Percentiles rank a stretch among this genome's conserved stretches.
phyloP scores from a whole-genome alignment of 306 rosid species.

The Clitoria ternatea region DNA sequence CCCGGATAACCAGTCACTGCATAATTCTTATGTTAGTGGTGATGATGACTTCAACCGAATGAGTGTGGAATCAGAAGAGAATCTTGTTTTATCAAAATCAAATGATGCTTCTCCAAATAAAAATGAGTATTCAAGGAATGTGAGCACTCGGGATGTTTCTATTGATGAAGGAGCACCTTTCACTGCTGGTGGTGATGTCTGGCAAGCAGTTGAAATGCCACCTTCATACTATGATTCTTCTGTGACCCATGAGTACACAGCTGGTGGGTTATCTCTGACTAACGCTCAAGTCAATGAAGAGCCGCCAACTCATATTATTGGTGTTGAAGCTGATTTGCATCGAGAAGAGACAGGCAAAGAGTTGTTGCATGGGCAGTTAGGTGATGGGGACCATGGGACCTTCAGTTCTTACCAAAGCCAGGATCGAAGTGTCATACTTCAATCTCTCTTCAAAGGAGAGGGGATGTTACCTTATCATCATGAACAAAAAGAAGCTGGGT shows the following conservation, averaged over 20 bases:
- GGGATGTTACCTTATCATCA: conserved; percentile 55
- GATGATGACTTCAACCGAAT: conserved; percentile 26
- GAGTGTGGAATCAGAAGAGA: conserved; percentile 36
- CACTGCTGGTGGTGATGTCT: conserved; percentile 46
- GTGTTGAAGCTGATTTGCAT: conserved; percentile 55
- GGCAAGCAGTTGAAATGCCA: conserved; percentile 60
- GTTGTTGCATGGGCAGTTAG: conserved; percentile 46
- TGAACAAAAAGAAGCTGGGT: conserved; percentile 53
- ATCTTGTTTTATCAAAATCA: conserved; percentile 20
- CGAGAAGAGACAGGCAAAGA: conserved; percentile 47
- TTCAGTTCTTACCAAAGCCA: conserved; percentile 64
- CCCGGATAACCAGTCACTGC: conserved; percentile 25
- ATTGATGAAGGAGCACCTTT: conserved; percentile 42
- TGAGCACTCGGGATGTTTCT: conserved; percentile 36
- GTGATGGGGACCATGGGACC: conserved; percentile 42
- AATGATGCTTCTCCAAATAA: conserved; percentile 13
- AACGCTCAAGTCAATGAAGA: conserved; percentile 48
- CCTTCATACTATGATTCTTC: conserved; percentile 68
- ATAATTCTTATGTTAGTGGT: conserved; percentile 30
- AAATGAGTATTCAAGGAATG: conserved; percentile 38
- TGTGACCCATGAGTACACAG: conserved; percentile 44
- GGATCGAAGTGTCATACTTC: conserved; percentile 64
- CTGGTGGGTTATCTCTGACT: conserved; percentile 41
- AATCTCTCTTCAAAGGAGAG: conserved; percentile 65
- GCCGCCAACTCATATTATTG: conserved; percentile 37